Evolutionary conservation across 805 yeast species (phyloP), one percentile per base, ranked within the genome.

Genomic region (Wickerhamomyces tratensis): DNA sequence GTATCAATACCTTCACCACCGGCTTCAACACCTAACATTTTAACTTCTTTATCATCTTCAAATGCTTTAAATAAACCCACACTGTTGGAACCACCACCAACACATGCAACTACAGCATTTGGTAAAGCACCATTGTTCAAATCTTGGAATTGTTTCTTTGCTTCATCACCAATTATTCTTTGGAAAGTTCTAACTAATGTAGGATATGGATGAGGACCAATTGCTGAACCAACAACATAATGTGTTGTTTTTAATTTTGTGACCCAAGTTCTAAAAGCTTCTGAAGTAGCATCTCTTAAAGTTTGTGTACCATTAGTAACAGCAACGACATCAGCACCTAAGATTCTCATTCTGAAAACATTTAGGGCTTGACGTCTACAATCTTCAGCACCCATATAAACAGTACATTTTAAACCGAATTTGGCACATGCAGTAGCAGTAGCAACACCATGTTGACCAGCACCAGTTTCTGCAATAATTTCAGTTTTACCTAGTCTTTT

Each of bases 151-250:
- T 93, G 96, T 62, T 85, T 82, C 65, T 86, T 88, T 38, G 96
- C 86, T 69, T 93, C 99, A 41, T 79, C 72, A 54, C 99, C 99
- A 64, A 93, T 93, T 33, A 93, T 94, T 60, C 89, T 78, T 73
- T 93, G 99, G 87, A 93, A 89, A 14, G 98, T 91, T 69, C 98
- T 83, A 33, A 93, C 99, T 62, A 93, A 74, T 15, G 95, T 88
- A 48, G 99, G 99, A 71, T 88, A 93, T 39, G 99, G 99, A 64
- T 93, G 98, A 35, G 99, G 99, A 35, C 99, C 99, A 59, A 93
- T 91, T 38, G 98, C 98, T 3, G 97, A 87, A 41, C 99, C 99
- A 41, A 93, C 95, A 49, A 91, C 83, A 62, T 91, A 93, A 65
- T 93, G 97, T 7, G 98, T 93, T 35, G 85, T 69, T 50, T 79